Base-by-base conservation (phyloP, 2,329 filamentous ascomycete genomes). In the Colletotrichum ledebouriae region DNA sequence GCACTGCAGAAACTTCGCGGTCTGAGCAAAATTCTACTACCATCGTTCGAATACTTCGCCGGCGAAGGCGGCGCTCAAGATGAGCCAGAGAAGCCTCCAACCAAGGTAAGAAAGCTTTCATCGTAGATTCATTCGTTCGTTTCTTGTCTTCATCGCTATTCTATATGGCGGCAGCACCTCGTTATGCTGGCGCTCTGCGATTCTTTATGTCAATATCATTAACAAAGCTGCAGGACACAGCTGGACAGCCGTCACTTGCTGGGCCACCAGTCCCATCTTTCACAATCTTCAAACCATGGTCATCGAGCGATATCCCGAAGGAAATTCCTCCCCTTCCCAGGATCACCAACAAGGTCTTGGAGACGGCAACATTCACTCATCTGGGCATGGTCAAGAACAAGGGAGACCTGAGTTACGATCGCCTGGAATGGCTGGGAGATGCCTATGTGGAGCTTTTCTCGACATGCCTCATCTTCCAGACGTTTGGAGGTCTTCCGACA, bases 361-460 rank as follows among this genome's bases (percentile, higher is more conserved):
- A 90, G 73, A 81, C 79, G 29, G 86, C 89, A 15, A 87, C 89
- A 11, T 91, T 94, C 73, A 93, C 87, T 1, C 93, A 95, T 73
- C 81, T 85, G 1, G 89, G 87, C 1, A 75, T 82, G 61, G 74
- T 73, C 3, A 60, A 59, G 34, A 73, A 75, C 29, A 79, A 78
- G 57, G 74, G 75, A 34, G 79, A 82, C 50, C 76, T 82, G 59
- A 86, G 83, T 74, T 98, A 98, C 78, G 94, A 98, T 75, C 87
- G 89, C 17, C 87, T 98, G 6, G 95, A 98, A 78, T 94, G 95
- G 81, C 84, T 97, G 7, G 95, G 95, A 6, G 95, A 98, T 76
- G 91, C 93, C 20, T 95, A 95, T 73, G 83, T 97, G 59, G 92
- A 97, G 75, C 80, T 94, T 59, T 89, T 94, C 53, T 88, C 94